These are phyloP conservation scores for Trypanosoma melophagium DNA, from an alignment of 208 protist genomes.

Conservation along the genomic window DNA sequence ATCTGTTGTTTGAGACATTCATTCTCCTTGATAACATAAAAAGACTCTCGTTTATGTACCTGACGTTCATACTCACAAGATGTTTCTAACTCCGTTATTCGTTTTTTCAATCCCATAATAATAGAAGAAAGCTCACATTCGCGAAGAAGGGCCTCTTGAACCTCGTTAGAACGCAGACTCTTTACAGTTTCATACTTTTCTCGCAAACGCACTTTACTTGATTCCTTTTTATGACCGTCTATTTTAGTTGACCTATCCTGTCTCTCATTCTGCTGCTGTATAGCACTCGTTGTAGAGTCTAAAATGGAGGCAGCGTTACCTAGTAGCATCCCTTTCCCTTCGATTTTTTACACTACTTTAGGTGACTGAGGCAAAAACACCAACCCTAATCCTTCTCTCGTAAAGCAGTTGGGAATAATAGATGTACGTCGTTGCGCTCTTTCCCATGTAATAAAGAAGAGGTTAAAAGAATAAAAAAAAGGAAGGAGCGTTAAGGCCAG, in stretches of 20 bases:
- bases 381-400: too few relatives aligned
- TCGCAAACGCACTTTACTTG: neutral
- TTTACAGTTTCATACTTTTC: slow-evolving; percentile 22
- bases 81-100: slow-evolving; percentile 6
- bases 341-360: too few relatives aligned
- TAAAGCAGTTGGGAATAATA: too few relatives aligned
- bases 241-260: neutral
- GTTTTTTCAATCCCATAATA: slow-evolving; percentile 22
- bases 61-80: slow-evolving; percentile 17
- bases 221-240: neutral
- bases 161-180: slow-evolving; percentile 23
- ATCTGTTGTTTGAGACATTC: slow-evolving; percentile 20
- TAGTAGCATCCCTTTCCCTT: too few relatives aligned
- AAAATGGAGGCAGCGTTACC: too few relatives aligned
- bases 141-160: slow-evolving; percentile 26
- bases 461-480: too few relatives aligned
- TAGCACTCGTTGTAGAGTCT: too few relatives aligned
- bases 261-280: neutral
- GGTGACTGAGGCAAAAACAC: too few relatives aligned
- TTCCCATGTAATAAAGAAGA: too few relatives aligned
- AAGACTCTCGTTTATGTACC: slow-evolving; percentile 18
- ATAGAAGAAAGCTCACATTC: slow-evolving; percentile 22
- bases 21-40: slow-evolving; percentile 27
- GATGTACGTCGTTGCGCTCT: too few relatives aligned
- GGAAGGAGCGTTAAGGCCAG: too few relatives aligned